Conservation (phyloP, 2,329 filamentous ascomycete genomes). For the Emergomyces africanus region DNA sequence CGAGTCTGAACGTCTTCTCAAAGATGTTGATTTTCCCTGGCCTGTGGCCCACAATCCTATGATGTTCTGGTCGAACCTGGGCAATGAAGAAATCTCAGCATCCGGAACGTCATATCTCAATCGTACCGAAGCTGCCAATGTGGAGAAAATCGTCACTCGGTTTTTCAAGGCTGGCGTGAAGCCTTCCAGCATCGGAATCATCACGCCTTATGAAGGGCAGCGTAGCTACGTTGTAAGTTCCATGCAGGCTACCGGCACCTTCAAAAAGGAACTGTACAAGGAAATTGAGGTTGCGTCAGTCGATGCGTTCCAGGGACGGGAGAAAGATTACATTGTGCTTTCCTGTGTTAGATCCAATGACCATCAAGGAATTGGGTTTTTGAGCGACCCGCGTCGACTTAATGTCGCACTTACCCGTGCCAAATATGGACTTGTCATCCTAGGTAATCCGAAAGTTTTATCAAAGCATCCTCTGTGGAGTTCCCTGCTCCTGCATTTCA, state of each 20-base stretch:
- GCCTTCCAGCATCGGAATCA: constrained; percentile 86
- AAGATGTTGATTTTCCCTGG: constrained; percentile 97
- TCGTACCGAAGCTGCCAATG: constrained; percentile 89
- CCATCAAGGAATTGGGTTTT: constrained; percentile 96
- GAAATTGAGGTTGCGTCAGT: constrained; percentile 97
- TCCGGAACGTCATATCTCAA: constrained; percentile 98
- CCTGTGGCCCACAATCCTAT: constrained; percentile 86
- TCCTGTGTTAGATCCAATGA: constrained; percentile 98
- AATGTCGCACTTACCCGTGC: constrained; percentile 95
- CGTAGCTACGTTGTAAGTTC: constrained; percentile 96
- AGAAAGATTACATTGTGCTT: constrained; percentile 97
- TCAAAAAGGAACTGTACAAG: constrained; percentile 98
- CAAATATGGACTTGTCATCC: constrained; percentile 90
- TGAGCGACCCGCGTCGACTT: constrained; percentile 92
- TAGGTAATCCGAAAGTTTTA: constrained; percentile 93
- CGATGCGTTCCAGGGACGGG: constrained; percentile 95
- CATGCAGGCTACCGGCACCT: constrained; percentile 96
- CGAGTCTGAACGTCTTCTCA: constrained; percentile 71
- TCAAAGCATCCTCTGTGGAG: constrained; percentile 99
- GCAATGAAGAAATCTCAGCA: constrained; percentile 95
- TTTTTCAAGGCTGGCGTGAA: constrained; percentile 99
- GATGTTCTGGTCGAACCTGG: constrained; percentile 99
- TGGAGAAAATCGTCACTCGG: constrained; percentile 95
- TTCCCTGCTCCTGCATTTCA: constrained; percentile 87
- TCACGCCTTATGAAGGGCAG: constrained; percentile 97